Conservation (phyloP, 2,329 filamentous ascomycete genomes). For the Dryadomyces quercivorus region DNA sequence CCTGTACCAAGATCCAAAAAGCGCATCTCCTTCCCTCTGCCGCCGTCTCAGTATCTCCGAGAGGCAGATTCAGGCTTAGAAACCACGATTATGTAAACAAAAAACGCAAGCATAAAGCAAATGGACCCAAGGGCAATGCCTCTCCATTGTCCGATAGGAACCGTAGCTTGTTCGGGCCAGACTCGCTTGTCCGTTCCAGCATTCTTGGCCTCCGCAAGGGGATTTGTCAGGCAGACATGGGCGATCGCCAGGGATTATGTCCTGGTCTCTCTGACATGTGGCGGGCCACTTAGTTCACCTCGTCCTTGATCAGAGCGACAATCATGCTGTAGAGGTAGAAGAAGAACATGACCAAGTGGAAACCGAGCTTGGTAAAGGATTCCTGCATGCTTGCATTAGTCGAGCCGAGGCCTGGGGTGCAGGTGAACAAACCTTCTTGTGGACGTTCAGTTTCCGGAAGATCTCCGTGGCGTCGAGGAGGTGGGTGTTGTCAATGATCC, state of each 20-base stretch:
- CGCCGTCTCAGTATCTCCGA: not conserved
- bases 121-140: not conserved
- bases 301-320: constrained; percentile 90
- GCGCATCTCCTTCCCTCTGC: not conserved
- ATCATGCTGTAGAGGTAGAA: constrained; percentile 99
- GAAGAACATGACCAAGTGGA: constrained; percentile 99
- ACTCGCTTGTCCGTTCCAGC: not conserved
- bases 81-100: not conserved
- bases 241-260: too few species aligned
- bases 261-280: too few species aligned
- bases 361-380: constrained; percentile 97
- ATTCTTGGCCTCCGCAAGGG: not conserved
- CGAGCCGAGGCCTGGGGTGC: not conserved
- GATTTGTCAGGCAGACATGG: not conserved
- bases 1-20: not conserved
- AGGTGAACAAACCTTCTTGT: constrained; percentile 69
- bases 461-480: constrained; percentile 96
- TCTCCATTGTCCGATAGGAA: not conserved
- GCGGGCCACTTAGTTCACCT: constrained; percentile 56
- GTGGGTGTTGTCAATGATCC: constrained; percentile 95
- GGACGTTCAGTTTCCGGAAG: constrained; percentile 96
- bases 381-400: constrained; percentile 43
- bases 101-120: not conserved
- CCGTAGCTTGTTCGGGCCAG: not conserved
- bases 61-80: not conserved